phyloP scores from a whole-genome alignment of 768 basidiomycete genomes.

The Pleurotus cornucopiae region DNA sequence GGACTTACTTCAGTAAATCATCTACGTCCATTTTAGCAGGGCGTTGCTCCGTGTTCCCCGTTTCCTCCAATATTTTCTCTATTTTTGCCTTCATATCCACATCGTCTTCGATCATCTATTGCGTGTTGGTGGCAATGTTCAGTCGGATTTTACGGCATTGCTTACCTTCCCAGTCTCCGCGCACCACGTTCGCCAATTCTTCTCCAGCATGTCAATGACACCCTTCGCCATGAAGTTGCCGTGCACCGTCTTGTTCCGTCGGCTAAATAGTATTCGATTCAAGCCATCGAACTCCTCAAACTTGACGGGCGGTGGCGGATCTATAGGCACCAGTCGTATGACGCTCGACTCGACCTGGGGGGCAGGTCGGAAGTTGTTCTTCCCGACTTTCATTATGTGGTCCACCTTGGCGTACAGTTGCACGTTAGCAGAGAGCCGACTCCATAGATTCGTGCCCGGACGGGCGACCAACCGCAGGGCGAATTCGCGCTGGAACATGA shows the following conservation, averaged over 20 bases:
- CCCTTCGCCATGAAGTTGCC: slow-evolving; percentile 93
- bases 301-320: slow-evolving; percentile 92
- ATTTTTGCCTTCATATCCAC: slow-evolving; percentile 66
- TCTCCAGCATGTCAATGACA: slow-evolving; percentile 90
- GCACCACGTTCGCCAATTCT: slow-evolving; percentile 91
- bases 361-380: slow-evolving; percentile 94
- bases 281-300: slow-evolving; percentile 99
- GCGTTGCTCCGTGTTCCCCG: slow-evolving; percentile 70
- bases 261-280: slow-evolving; percentile 82
- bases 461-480: slow-evolving; percentile 87
- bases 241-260: slow-evolving; percentile 87
- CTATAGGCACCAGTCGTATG: slow-evolving; percentile 84
- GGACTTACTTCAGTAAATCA: slow-evolving; percentile 78
- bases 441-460: slow-evolving; percentile 86
- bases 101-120: slow-evolving; percentile 73
- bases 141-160: background rate
- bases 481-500: slow-evolving; percentile 99
- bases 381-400: slow-evolving; percentile 93
- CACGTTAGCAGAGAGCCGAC: slow-evolving; percentile 91
- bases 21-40: slow-evolving; percentile 94
- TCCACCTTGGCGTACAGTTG: slow-evolving; percentile 97
- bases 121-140: too few species aligned
- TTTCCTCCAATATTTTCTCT: slow-evolving; percentile 68
- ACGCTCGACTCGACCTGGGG: slow-evolving; percentile 94
- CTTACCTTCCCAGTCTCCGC: slow-evolving; percentile 67